Conservation (phyloP, 106 monocot species). For the Dactylorhiza incarnata region DNA sequence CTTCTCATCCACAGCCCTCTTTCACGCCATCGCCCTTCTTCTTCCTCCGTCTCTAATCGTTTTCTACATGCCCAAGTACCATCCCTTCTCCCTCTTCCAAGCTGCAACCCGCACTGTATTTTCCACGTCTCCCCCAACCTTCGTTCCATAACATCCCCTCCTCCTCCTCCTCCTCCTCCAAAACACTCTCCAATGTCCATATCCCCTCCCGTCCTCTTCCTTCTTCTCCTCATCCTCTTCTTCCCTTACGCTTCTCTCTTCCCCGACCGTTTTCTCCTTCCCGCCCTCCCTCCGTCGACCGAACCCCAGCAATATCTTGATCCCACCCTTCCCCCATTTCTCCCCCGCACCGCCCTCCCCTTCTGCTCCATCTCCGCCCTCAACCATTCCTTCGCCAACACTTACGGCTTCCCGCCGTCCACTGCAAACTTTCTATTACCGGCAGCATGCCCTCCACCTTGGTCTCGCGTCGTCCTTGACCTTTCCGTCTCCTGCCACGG, state of each 20-base stretch:
- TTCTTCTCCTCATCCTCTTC: slow-evolving; percentile 1
- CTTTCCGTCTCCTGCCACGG: slow-evolving; percentile 54
- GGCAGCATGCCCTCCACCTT: slow-evolving; percentile 22
- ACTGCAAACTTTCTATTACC: slow-evolving; percentile 30
- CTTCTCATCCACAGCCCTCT: not conserved
- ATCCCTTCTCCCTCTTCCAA: not conserved
- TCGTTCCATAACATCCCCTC: not conserved
- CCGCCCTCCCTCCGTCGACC: not conserved
- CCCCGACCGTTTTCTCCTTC: slow-evolving; percentile 11
- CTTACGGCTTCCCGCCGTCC: slow-evolving; percentile 49
- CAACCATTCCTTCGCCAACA: slow-evolving; percentile 54
- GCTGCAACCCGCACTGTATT: not conserved
- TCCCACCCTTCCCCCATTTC: slow-evolving; percentile 34
- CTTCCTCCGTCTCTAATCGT: not conserved
- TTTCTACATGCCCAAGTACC: not conserved
- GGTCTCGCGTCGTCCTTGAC: slow-evolving; percentile 38
- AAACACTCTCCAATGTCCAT: not conserved
- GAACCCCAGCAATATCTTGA: slow-evolving; percentile 54
- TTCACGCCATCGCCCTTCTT: not conserved
- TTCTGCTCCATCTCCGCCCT: slow-evolving; percentile 44
- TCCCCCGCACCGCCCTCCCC: slow-evolving; percentile 20
- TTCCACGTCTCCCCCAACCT: not conserved
- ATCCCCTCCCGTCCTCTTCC: not conserved
- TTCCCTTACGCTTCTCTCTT: not conserved
- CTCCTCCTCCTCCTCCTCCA: not conserved